Evolutionary conservation across 768 basidiomycete genomes (phyloP), one percentile per base, ranked within the genome.

Genomic region (Tephrocybe sp.): DNA sequence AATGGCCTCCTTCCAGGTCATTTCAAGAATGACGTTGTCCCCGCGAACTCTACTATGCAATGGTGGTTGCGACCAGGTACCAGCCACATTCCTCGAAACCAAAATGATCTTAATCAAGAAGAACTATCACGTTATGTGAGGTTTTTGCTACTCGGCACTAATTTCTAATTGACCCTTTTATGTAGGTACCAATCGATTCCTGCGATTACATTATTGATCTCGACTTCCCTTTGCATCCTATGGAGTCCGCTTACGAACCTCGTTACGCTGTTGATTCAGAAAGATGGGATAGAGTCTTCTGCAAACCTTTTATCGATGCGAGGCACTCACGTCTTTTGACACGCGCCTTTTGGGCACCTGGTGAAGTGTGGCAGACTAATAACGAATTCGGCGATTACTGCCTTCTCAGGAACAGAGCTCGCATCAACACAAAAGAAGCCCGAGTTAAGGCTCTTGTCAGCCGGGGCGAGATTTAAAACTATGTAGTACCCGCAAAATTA

Each of bases 161-260:
- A 4, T 15, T 6, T 34, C 33, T 34, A 15, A 34, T 34, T 46
- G 22, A 8, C 4, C 9, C 23, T 46, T 16, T 38, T 48, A 34
- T 30, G 29, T 50, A 88, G 95, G 85, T 90, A 25, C 73, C 85
- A 21, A 69, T 83, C 18, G 70, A 79, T 18, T 71, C 78, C 33
- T 99, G 97, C 64, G 88, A 91, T 65, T 97, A 95, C 68, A 73
- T 99, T 51, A 74, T 99, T 54, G 93, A 97, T 65, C 78, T 91
- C 36, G 88, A 94, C 69, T 91, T 91, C 63, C 93, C 94, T 0
- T 66, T 70, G 1, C 82, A 88, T 54, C 79, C 87, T 1, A 62
- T 68, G 10, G 64, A 62, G 30, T 79, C 83, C 12, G 25, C 56
- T 4, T 67, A 80, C 39, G 94, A 97, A 61, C 92, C 90, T n/a